Conservation (phyloP, 352 stramenopile genomes). For the Globisporangium abappressorium region DNA sequence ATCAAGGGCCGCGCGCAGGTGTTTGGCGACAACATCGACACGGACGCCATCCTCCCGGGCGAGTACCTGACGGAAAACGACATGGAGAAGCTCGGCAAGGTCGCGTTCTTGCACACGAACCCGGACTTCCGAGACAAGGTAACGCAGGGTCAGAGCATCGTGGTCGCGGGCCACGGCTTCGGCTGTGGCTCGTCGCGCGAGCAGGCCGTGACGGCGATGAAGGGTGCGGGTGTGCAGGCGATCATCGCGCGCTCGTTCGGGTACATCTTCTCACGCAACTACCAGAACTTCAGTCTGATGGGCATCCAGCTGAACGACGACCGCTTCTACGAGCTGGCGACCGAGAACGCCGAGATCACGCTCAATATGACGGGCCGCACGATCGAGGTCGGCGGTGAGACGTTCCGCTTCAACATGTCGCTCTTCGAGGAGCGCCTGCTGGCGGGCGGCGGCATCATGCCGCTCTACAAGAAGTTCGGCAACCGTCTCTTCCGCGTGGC, state of each 20-base stretch:
- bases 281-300: constrained; percentile 84
- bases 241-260: constrained; percentile 83
- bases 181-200: constrained; percentile 83
- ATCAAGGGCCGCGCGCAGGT: constrained; percentile 76
- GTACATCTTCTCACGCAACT: constrained; percentile 88
- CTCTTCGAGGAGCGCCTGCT: constrained; percentile 83
- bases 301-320: constrained; percentile 80
- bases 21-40: constrained; percentile 90
- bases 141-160: constrained; percentile 58
- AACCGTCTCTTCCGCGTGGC: constrained; percentile 84
- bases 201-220: constrained; percentile 80
- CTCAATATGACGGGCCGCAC: constrained; percentile 83
- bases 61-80: constrained; percentile 85
- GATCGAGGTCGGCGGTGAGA: constrained; percentile 71
- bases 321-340: constrained; percentile 79
- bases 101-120: constrained; percentile 84
- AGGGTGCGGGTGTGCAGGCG: constrained; percentile 74
- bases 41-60: constrained; percentile 81
- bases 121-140: constrained; percentile 86
- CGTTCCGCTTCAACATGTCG: constrained; percentile 86
- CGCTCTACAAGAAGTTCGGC: constrained; percentile 85
- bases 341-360: constrained; percentile 66
- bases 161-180: constrained; percentile 79
- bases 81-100: constrained; percentile 79
- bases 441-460: constrained; percentile 80